phyloP scores from a whole-genome alignment of 345 rosid species.

The Boechera retrofracta region DNA sequence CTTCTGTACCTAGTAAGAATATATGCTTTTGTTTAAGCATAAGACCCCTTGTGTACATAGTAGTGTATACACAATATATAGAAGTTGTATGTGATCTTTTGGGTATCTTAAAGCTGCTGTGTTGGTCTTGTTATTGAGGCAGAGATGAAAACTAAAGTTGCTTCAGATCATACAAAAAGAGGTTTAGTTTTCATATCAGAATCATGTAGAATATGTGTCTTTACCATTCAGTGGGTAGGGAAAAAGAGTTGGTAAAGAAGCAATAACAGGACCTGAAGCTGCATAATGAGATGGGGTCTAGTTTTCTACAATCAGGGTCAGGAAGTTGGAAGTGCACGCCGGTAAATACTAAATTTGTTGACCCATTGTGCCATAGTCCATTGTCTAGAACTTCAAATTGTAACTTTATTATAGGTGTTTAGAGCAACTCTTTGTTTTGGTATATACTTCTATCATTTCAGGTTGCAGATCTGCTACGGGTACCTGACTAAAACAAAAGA shows the following conservation, averaged over 20 bases:
- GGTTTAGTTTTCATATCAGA: not conserved
- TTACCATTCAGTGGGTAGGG: not conserved
- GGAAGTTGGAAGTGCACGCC: not conserved
- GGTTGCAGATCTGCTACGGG: not conserved
- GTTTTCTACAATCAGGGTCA: not conserved
- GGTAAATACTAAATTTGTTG: not conserved
- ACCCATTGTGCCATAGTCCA: not conserved
- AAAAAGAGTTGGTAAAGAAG: not conserved
- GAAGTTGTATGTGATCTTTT: slow-evolving; percentile 20
- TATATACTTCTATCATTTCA: not conserved
- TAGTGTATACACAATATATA: slow-evolving; percentile 24
- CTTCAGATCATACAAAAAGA: slow-evolving; percentile 3
- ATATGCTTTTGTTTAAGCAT: not conserved
- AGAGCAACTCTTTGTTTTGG: not conserved
- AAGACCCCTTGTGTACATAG: not conserved
- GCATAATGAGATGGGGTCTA: not conserved
- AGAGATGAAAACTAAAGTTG: slow-evolving; percentile 22
- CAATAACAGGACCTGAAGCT: not conserved
- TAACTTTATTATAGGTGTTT: slow-evolving; percentile 1
- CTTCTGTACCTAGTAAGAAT: slow-evolving; percentile 31
- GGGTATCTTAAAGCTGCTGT: slow-evolving; percentile 16
- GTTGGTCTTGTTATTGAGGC: not conserved
- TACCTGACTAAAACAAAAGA: not conserved
- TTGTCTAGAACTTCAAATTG: not conserved
- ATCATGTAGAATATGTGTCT: not conserved